Evolutionary conservation across 1,284 basidiomycete species (phyloP).

Genomic region (Marasmius sp.): DNA sequence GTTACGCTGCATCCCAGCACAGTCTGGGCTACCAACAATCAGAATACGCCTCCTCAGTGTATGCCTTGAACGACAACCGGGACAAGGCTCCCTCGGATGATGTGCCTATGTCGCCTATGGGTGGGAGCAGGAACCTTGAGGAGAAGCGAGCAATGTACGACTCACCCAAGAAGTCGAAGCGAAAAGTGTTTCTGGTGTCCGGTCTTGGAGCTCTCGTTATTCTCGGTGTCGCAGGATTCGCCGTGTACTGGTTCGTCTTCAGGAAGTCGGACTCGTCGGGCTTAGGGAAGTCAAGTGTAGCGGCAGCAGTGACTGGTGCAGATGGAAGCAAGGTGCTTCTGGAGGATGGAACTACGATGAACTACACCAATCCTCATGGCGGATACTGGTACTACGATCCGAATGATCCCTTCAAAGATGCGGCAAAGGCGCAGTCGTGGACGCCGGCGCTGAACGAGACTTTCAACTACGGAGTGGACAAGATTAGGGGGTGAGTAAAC

Average conservation of each 20-base stretch:
- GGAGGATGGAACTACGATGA: conserved; percentile 75
- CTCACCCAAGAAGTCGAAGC: conserved; percentile 47
- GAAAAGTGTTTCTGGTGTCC: conserved; percentile 47
- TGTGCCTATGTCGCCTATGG: conserved; percentile 36
- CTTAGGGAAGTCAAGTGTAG: background rate
- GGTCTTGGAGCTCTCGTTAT: conserved; percentile 45
- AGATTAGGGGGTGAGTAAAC: conserved; percentile 66
- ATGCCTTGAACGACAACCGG: conserved; percentile 48
- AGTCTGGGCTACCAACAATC: conserved; percentile 42
- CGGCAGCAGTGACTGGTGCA: conserved; percentile 54
- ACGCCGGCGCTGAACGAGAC: conserved; percentile 80
- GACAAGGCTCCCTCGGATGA: background rate
- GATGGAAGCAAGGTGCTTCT: conserved; percentile 69
- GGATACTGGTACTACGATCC: conserved; percentile 76
- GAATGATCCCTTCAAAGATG: conserved; percentile 79
- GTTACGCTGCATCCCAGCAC: conserved; percentile 61
- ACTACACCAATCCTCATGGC: conserved; percentile 75
- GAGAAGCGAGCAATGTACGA: conserved; percentile 64
- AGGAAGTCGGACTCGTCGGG: conserved; percentile 12
- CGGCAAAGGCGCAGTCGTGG: conserved; percentile 78
- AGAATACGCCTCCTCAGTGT: conserved; percentile 56
- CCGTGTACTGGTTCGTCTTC: conserved; percentile 28
- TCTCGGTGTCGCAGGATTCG: conserved; percentile 64
- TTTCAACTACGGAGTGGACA: conserved; percentile 79
- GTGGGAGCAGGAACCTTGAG: conserved; percentile 42